Conservation (phyloP, 2,329 filamentous ascomycete species). For the Aurifilum marmelostoma region DNA sequence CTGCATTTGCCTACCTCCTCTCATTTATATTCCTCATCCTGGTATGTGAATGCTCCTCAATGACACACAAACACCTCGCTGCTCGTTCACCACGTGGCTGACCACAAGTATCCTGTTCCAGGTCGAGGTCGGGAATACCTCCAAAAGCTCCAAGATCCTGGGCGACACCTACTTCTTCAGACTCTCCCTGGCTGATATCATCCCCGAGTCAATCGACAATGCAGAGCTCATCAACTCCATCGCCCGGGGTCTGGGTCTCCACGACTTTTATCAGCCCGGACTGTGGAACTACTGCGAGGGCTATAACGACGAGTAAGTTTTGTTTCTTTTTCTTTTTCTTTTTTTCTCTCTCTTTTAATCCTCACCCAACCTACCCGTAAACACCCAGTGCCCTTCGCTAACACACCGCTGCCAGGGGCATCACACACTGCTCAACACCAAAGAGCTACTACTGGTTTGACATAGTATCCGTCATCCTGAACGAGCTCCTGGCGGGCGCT, state of each 20-base stretch:
- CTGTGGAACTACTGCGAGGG: slow-evolving; percentile 94
- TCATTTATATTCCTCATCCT: slow-evolving; percentile 79
- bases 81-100: slow-evolving; percentile 6
- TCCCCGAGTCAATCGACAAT: slow-evolving; percentile 73
- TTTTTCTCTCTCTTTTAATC: too few relatives aligned
- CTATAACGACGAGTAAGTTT: slow-evolving; percentile 64
- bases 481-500: slow-evolving; percentile 79
- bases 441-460: slow-evolving; percentile 85
- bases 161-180: slow-evolving; percentile 81
- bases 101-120: slow-evolving; percentile 31
- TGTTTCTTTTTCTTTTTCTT: too few relatives aligned
- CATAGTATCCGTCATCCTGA: slow-evolving; percentile 78
- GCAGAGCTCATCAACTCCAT: slow-evolving; percentile 82
- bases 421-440: slow-evolving; percentile 75
- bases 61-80: not conserved
- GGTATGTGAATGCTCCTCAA: slow-evolving; percentile 46
- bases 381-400: not conserved
- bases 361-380: not conserved
- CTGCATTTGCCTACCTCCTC: slow-evolving; percentile 72
- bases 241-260: slow-evolving; percentile 80
- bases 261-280: slow-evolving; percentile 93
- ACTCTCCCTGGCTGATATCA: slow-evolving; percentile 80
- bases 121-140: slow-evolving; percentile 74
- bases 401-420: slow-evolving; percentile 64
- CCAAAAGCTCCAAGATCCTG: slow-evolving; percentile 59